Evolutionary conservation across 352 stramenopile genomes (phyloP).

Genomic region (Phytophthora colocasiae): DNA sequence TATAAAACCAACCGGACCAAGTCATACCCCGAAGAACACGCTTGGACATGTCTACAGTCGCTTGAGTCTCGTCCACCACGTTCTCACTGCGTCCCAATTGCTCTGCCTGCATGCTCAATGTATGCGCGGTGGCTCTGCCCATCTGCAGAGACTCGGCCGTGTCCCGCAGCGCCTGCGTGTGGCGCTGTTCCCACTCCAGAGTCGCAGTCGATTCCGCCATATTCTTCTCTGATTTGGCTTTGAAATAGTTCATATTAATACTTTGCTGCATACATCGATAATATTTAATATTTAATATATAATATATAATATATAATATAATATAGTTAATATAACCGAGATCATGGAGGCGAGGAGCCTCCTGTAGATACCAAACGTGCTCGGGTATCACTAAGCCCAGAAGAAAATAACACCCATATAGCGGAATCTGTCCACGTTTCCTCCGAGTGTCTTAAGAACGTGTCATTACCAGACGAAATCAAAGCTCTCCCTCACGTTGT

Average conservation of each 20-base stretch:
- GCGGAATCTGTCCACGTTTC: background rate
- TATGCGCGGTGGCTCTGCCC: slow-evolving; percentile 64
- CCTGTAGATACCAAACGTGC: background rate
- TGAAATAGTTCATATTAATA: too few relatives aligned
- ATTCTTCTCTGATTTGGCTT: background rate
- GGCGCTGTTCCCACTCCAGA: slow-evolving; percentile 42
- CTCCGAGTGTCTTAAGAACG: background rate
- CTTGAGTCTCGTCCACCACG: slow-evolving; percentile 66
- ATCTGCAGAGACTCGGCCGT: slow-evolving; percentile 61
- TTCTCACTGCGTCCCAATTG: slow-evolving; percentile 66
- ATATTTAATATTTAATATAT: too few relatives aligned
- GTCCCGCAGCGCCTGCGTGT: slow-evolving; percentile 58
- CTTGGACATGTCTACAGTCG: slow-evolving; percentile 64
- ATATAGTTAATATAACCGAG: too few relatives aligned
- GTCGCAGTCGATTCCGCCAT: slow-evolving; percentile 6
- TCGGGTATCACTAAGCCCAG: background rate
- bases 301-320: too few relatives aligned
- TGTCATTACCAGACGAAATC: slow-evolving; percentile 1
- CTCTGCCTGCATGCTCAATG: slow-evolving; percentile 72
- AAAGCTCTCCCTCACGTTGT: slow-evolving; percentile 1
- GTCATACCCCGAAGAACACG: slow-evolving; percentile 73
- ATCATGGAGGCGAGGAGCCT: too few relatives aligned
- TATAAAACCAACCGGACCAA: slow-evolving; percentile 85
- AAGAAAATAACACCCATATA: background rate
- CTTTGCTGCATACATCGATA: too few relatives aligned